Evolutionary conservation across 139 green algal genomes (phyloP), one percentile per base, ranked within the genome.

Genomic region (Axilococcus clingmanii): DNA sequence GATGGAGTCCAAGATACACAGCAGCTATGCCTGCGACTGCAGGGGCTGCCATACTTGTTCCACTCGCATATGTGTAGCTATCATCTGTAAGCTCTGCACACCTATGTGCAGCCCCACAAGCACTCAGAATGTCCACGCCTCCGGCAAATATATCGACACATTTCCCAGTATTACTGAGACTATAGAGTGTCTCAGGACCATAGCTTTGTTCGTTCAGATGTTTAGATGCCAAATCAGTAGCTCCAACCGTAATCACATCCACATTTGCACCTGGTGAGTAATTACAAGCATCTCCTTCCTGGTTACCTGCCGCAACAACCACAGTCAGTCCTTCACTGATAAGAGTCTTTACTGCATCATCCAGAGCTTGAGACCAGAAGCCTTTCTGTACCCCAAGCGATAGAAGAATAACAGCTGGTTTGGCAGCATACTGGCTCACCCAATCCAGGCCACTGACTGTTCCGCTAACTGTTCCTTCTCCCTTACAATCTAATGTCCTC

Each of bases 401-500:
- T 47, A 92, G 62, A 22, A 64, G 78, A n/a, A 76, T 74, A 15
- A 91, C 72, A 2, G 75, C 77, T 0, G 82, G 82, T 36, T 61
- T 66, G 12, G 37, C 4, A 8, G 55, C 57, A 44, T 88, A 64
- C 3, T 40, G 30, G n/a, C 63, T 71, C 29, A 91, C 69, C 76
- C 78, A 91, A 25, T 91, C 82, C 37, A 92, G 64, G 4, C 40
- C 81, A 64, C 65, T 61, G 15, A 87, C 54, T 1, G 80, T 82
- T 44, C 80, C 59, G 20, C 48, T 66, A 40, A 87, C 80, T 52
- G 52, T 72, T 12, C 78, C 80, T 17, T 24, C 62, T 3, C 82
- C 80, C 20, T 61, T 52, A 52, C 82, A 90, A 62, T 88, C 80
- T 55, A 92, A 65, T 37, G 89, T 82, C 4, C 76, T 58, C 27